Evolutionary conservation across 345 rosid genomes (phyloP).

Genomic region (Eucalyptus camaldulensis): DNA sequence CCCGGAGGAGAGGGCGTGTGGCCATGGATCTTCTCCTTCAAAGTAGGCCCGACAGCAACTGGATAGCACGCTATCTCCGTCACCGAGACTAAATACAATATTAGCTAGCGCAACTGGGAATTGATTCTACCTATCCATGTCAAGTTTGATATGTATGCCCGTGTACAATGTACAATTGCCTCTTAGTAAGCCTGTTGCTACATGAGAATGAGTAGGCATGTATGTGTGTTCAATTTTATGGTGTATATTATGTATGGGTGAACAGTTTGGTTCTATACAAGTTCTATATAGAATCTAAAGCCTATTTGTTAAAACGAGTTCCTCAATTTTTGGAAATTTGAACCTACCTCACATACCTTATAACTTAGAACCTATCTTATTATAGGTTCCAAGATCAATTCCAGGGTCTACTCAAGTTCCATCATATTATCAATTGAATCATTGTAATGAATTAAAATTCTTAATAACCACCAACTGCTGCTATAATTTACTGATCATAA

Average conservation of each 20-base stretch:
- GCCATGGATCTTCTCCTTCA: background rate
- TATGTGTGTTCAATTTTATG: too few species aligned
- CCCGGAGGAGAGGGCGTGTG: too few species aligned
- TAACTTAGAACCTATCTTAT: too few species aligned
- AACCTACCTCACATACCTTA: too few species aligned
- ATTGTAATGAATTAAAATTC: too few species aligned
- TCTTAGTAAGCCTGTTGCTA: background rate
- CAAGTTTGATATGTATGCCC: background rate
- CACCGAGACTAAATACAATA: background rate
- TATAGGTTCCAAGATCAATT: too few species aligned
- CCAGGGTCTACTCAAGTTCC: rapidly evolving
- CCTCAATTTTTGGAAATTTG: too few species aligned
- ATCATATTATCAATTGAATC: too few species aligned
- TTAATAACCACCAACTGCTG: rapidly evolving
- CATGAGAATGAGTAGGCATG: too few species aligned
- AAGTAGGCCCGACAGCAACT: background rate
- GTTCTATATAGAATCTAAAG: too few species aligned
- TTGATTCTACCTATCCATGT: background rate
- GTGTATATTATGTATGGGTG: background rate
- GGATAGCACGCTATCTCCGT: background rate
- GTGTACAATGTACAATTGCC: background rate
- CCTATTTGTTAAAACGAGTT: rapidly evolving
- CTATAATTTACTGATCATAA: too few species aligned
- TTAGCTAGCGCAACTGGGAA: background rate
- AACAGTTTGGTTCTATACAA: rapidly evolving